Conservation (phyloP, 140 eudicot species). For the Flaveria floridana region DNA sequence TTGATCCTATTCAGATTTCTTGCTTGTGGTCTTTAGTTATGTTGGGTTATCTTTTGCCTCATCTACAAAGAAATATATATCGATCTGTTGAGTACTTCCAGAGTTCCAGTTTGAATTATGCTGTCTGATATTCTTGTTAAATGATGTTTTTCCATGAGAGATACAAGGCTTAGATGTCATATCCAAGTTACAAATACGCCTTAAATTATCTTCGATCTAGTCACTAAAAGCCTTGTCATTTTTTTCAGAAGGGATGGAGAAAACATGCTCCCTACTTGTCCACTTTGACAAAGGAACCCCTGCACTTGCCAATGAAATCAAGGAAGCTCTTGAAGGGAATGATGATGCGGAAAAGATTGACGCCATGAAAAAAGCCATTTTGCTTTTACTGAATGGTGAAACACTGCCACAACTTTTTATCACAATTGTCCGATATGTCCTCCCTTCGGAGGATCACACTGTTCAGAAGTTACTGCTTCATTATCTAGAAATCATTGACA, state of each 20-base stretch:
- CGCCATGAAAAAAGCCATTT: constrained; percentile 67
- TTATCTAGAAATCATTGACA: constrained; percentile 67
- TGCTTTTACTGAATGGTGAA: constrained; percentile 64
- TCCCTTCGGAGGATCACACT: constrained; percentile 67
- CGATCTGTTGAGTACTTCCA: neutral
- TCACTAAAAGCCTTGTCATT: neutral
- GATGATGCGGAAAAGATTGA: constrained; percentile 57
- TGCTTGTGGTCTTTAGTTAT: neutral
- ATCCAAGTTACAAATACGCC: constrained; percentile 1
- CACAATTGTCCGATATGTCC: constrained; percentile 63
- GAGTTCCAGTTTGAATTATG: neutral
- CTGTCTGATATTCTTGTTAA: neutral
- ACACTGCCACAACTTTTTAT: constrained; percentile 64
- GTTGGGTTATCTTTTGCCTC: neutral
- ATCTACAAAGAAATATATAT: constrained; percentile 3
- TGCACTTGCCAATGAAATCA: constrained; percentile 70
- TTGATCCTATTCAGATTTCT: neutral
- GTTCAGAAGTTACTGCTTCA: constrained; percentile 56
- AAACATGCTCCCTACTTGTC: constrained; percentile 54
- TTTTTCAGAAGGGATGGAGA: constrained; percentile 54
- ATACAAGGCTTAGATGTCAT: neutral
- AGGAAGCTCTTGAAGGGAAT: constrained; percentile 67
- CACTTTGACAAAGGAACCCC: constrained; percentile 74
- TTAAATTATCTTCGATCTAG: neutral
- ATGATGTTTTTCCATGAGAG: neutral